These are phyloP conservation scores for Backusella sp. DNA, from an alignment of 192 early-diverging fungal species.

Conservation along the genomic window DNA sequence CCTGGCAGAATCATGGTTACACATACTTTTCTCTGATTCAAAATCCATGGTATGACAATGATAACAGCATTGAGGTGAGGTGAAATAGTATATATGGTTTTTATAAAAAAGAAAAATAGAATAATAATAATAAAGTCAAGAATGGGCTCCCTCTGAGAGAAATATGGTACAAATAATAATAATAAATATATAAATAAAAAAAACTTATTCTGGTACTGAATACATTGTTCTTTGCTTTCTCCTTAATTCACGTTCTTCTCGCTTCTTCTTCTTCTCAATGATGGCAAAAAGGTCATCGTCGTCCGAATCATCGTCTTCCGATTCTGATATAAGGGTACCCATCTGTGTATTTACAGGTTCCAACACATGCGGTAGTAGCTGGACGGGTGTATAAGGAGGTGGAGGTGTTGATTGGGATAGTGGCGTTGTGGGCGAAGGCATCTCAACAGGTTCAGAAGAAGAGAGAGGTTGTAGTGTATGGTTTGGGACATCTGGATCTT, in stretches of 20 bases:
- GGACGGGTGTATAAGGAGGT: not conserved
- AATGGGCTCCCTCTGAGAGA: not conserved
- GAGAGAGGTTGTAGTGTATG: not conserved
- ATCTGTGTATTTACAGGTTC: not conserved
- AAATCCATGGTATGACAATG: not conserved
- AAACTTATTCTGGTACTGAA: not conserved
- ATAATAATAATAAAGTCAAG: not conserved
- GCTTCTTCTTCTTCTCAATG: conserved; percentile 16
- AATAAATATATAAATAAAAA: not conserved
- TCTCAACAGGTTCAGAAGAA: not conserved
- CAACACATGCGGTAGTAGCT: not conserved
- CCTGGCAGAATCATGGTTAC: not conserved
- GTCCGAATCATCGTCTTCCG: conserved; percentile 4
- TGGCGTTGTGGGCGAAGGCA: not conserved
- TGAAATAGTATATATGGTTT: not conserved
- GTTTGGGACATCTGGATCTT: conserved; percentile 2
- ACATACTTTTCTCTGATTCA: not conserved
- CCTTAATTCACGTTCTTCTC: conserved; percentile 1
- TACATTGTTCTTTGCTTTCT: conserved; percentile 16
- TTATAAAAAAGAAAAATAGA: not conserved
- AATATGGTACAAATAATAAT: not conserved
- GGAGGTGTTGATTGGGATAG: not conserved
- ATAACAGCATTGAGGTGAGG: not conserved
- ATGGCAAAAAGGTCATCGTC: conserved; percentile 12
- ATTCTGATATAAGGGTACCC: not conserved